These are phyloP conservation scores for Chlorella vulgaris DNA, from an alignment of 139 green algal genomes.

Conservation along the genomic window DNA sequence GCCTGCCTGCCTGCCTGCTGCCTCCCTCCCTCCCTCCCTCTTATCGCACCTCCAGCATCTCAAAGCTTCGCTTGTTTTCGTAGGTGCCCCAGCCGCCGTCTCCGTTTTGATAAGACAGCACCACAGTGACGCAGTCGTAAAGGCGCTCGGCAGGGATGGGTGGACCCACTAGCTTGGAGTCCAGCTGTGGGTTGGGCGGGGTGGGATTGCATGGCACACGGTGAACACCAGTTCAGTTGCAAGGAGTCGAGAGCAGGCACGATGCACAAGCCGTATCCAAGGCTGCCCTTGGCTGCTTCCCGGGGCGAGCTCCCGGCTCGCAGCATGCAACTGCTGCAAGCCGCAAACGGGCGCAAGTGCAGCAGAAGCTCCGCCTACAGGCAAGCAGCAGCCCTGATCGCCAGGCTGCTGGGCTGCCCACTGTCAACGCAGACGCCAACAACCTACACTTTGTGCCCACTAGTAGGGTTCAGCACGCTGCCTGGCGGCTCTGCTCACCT, in stretches of 20 bases:
- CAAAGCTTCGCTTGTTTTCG: constrained; percentile 93
- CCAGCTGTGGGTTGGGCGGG: constrained; percentile 12
- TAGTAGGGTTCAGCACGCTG: no score
- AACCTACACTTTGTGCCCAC: no score
- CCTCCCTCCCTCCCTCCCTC: no score
- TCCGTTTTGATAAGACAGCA: constrained; percentile 88
- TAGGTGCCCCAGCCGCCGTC: constrained; percentile 98
- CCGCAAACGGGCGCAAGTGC: neutral
- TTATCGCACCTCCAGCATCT: constrained; percentile 57
- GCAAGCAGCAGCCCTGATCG: neutral
- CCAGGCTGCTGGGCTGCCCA: neutral
- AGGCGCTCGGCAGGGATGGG: constrained; percentile 74
- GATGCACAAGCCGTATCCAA: no score
- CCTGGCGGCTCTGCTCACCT: no score
- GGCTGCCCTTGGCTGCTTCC: no score
- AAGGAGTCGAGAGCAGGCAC: no score
- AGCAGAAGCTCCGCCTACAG: neutral
- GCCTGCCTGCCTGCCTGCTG: no score
- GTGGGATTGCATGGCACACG: neutral
- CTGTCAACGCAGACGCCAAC: neutral
- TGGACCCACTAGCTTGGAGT: constrained; percentile 73
- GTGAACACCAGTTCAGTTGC: neutral
- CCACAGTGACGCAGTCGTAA: constrained; percentile 81
- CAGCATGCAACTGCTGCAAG: neutral
- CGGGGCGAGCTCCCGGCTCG: no score